Evolutionary conservation across 352 stramenopile species (phyloP).

Genomic region (Phytophthora pistaciae): DNA sequence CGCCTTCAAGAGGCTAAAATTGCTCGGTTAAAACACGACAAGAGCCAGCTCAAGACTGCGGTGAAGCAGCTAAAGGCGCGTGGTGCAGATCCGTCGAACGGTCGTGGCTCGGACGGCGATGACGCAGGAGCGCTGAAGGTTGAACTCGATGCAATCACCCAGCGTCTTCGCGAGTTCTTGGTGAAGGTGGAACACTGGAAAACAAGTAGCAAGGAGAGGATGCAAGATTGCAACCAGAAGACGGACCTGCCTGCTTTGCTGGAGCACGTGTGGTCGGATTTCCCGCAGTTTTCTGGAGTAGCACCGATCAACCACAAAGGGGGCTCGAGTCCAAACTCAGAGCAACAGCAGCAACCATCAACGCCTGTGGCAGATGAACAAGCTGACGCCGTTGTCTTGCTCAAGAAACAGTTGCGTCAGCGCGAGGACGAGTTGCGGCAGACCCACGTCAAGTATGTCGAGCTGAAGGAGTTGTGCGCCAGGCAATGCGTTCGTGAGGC

Average conservation of each 20-base stretch:
- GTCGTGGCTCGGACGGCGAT: conserved; percentile 9
- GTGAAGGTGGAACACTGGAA: conserved; percentile 66
- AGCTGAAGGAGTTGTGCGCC: conserved; percentile 81
- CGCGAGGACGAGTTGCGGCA: conserved; percentile 68
- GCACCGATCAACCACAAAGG: conserved; percentile 14
- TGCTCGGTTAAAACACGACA: conserved; percentile 44
- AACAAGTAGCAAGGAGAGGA: conserved; percentile 48
- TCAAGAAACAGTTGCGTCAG: conserved; percentile 67
- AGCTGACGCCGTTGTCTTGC: conserved; percentile 48
- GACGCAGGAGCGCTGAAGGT: conserved; percentile 29
- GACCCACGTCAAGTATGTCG: conserved; percentile 73
- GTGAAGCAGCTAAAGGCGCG: conserved; percentile 35
- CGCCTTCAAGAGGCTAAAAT: conserved; percentile 43
- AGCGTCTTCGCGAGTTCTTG: conserved; percentile 55
- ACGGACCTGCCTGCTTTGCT: conserved; percentile 45
- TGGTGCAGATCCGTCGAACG: conserved; percentile 6
- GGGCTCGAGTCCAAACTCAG: not conserved
- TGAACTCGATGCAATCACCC: conserved; percentile 53
- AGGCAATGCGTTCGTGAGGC: conserved; percentile 80
- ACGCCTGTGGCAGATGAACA: conserved; percentile 13
- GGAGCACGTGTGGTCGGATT: conserved; percentile 62
- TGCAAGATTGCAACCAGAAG: conserved; percentile 44
- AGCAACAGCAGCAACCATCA: conserved; percentile 7
- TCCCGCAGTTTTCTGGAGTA: conserved; percentile 53
- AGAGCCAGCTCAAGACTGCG: conserved; percentile 39